Conservation (phyloP, 169 alveolate species). For the Perkinsus olseni region DNA sequence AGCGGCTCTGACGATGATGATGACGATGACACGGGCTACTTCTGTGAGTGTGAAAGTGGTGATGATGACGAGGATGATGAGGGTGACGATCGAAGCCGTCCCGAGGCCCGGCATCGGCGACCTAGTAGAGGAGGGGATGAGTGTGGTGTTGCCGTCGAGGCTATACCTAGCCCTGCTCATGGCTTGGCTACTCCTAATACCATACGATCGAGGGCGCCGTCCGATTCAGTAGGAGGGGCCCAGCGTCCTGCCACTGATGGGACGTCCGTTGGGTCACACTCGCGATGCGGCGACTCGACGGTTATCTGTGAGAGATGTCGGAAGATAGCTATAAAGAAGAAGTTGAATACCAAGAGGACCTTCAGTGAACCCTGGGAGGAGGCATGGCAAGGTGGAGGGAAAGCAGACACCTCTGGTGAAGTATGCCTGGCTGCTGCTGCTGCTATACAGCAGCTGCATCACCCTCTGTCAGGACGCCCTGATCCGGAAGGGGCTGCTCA, state of each 20-base stretch:
- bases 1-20: not conserved
- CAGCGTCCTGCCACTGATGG: not conserved
- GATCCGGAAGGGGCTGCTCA: not conserved
- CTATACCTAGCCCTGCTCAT: not conserved
- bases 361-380: not conserved
- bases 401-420: not conserved
- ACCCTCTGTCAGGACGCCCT: not conserved
- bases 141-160: not conserved
- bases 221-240: not conserved
- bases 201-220: not conserved
- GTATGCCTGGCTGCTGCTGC: not conserved
- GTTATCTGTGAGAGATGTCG: not conserved
- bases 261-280: not conserved
- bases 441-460: not conserved
- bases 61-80: not conserved
- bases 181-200: not conserved
- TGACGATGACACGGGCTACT: not conserved
- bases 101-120: not conserved
- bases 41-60: not conserved
- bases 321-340: not conserved
- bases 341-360: not conserved
- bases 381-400: not conserved
- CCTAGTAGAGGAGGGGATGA: not conserved
- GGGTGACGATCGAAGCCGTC: too few relatives aligned
- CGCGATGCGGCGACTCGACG: not conserved